Base-by-base conservation (phyloP, 257 asterid genomes). In the Dorcoceras hygrometricum region DNA sequence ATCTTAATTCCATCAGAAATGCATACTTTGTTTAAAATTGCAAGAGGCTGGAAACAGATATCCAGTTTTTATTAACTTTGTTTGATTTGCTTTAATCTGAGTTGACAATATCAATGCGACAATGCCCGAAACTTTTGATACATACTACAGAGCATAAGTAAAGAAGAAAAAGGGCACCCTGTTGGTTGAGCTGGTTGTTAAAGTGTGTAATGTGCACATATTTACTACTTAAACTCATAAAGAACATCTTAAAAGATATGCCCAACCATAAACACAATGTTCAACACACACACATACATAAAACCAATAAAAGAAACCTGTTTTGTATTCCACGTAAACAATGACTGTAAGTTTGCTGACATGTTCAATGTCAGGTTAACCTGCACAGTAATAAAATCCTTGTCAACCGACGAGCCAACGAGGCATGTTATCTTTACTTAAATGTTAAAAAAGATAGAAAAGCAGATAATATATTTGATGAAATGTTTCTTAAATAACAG, bases 321-420 rank as follows among this genome's bases (percentile, higher is more conserved):
- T 76, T 88, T 88, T 11, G 93, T 88, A 62, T 86, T 86, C 96
- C 96, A 86, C 14, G 96, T 88, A 75, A 88, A 88, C 75, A 86
- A 66, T 23, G 86, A 77, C 74, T 78, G 50, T 39, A 39, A 69
- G 78, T 86, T 75, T 54, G 89, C 87, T 63, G 93, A 77, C 75
- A 86, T 78, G 60, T 88, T 83, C 77, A 88, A 39, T 4, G 90
- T 88, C 82, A 88, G 55, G 85, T 93, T 88, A 71, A 86, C 89
- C 96, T 88, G 87, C 79, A 79, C 32, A 28, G 6, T 31, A 20
- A 69, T 48, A 73, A 69, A 48, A 31, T 31, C 55, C 60, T 69
- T 66, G 53, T 69, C 39, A 72, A 39, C 19, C 0, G 14, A 39
- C 6, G n/a, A 39, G 50, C 50, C 50, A 39, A 39, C n/a, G n/a